Evolutionary conservation across 306 rosid species (phyloP).

Genomic region (Hippophae gyantsensis): DNA sequence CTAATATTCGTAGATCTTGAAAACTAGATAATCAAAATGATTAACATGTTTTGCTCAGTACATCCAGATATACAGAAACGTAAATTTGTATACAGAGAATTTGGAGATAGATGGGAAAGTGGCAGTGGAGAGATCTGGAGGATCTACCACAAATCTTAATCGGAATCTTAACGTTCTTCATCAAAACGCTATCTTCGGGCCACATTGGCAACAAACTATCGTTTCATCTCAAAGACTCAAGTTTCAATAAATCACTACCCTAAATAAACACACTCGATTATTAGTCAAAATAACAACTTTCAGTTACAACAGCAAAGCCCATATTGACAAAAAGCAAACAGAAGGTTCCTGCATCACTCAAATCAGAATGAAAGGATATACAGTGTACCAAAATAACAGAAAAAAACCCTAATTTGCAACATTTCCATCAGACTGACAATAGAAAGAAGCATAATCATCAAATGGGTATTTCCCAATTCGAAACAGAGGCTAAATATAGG

Average conservation of each 20-base stretch:
- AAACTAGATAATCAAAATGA: not conserved
- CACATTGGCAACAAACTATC: conserved; percentile 10
- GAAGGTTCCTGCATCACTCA: not conserved
- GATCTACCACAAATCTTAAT: conserved; percentile 3
- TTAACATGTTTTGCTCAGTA: not conserved
- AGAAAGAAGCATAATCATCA: conserved; percentile 1
- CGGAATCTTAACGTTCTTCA: too few relatives aligned
- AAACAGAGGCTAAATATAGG: not conserved
- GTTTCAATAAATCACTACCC: conserved; percentile 1
- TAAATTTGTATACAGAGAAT: not conserved
- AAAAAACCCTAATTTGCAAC: conserved; percentile 16
- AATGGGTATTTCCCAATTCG: conserved; percentile 5
- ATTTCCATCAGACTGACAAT: conserved; percentile 10
- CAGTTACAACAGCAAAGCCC: conserved; percentile 14
- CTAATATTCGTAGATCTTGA: conserved; percentile 1
- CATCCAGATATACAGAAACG: not conserved
- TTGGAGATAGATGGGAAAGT: not conserved
- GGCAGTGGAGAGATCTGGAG: not conserved
- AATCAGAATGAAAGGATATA: not conserved
- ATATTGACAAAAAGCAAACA: conserved; percentile 2
- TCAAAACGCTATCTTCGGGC: not conserved
- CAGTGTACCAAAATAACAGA: too few relatives aligned
- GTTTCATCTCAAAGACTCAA: not conserved
- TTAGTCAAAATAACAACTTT: not conserved
- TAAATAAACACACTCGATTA: not conserved